Evolutionary conservation across 2,329 filamentous ascomycete genomes (phyloP), one percentile per base, ranked within the genome.

Genomic region (Penicillium sp.): DNA sequence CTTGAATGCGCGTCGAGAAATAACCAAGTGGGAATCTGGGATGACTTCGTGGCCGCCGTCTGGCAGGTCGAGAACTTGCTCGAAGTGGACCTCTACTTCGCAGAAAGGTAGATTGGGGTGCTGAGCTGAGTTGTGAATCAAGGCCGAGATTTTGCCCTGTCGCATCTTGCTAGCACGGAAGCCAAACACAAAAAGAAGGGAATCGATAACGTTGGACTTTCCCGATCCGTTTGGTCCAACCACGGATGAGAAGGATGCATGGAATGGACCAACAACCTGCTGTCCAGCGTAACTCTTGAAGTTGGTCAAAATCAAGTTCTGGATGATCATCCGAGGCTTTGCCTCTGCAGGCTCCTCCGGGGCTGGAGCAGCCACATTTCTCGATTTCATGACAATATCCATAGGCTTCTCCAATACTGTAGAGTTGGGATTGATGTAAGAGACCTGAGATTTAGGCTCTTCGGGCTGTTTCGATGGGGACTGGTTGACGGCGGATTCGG

Each of bases 111-210:
- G 78, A 67, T 97, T 85, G 0, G 92, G 92, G 65, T 90, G 86
- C 55, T 90, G 85, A 0, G 92, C 93, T 13, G 95, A 98, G 74
- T 98, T 99, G 78, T 99, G 95, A 65, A 99, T 99, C 49, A 99
- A 80, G 4, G 95, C 95, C 1, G 95, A 99, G 48, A 99, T 92
- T 78, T 99, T 99, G 70, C 95, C 95, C 75, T 99, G 95, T 69
- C 95, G 86, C 95, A 99, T 99, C 78, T 99, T 99, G 82, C 93
- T 98, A 43, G 95, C 95, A 58, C 95, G 88, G 79, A 99, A 99
- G 53, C 96, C 95, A 71, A 99, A 99, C n/a, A 99, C 95, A 70
- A 99, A 99, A 1, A 99, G 85, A 27, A 99, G 80, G 2, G 95
- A 97, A 76, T 99, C 95, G 71, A 99, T 99, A 61, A 99, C 96